phyloP scores from a whole-genome alignment of 495 filamentous ascomycete species.

The Hypoxylon cercidicola region DNA sequence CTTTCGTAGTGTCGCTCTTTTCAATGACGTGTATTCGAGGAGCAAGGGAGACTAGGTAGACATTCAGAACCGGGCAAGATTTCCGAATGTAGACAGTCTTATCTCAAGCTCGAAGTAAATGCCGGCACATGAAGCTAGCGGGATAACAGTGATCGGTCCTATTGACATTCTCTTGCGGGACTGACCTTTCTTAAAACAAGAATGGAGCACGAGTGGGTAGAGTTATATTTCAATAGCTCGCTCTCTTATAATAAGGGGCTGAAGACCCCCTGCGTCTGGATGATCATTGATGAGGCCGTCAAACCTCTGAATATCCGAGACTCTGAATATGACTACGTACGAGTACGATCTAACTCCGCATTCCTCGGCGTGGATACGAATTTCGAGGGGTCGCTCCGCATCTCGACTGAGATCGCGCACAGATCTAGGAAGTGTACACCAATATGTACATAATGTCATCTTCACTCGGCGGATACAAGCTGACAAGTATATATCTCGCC shows the following conservation, averaged over 20 bases:
- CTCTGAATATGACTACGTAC: too few species aligned
- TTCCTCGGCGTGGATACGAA: background rate
- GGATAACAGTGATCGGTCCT: background rate
- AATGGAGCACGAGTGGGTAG: background rate
- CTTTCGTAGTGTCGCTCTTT: background rate
- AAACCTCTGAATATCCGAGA: too few species aligned
- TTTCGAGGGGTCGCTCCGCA: constrained; percentile 1
- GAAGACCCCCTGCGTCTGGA: too few species aligned
- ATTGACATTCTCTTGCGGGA: background rate
- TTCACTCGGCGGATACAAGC: background rate
- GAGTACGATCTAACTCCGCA: background rate
- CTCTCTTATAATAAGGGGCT: too few species aligned
- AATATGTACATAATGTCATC: constrained; percentile 2
- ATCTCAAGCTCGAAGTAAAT: background rate
- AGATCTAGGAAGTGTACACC: background rate
- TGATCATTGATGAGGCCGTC: too few species aligned
- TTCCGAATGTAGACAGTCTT: background rate
- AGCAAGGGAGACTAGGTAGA: background rate
- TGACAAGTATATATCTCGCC: background rate
- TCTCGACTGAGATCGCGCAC: background rate
- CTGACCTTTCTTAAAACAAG: background rate
- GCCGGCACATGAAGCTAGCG: background rate
- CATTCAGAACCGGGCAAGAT: background rate
- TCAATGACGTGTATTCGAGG: background rate
- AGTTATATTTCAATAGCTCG: too few species aligned